Evolutionary conservation across 202 grass and related monocot genomes (phyloP), one percentile per base, ranked within the genome.

Genomic region (Setaria viridis): DNA sequence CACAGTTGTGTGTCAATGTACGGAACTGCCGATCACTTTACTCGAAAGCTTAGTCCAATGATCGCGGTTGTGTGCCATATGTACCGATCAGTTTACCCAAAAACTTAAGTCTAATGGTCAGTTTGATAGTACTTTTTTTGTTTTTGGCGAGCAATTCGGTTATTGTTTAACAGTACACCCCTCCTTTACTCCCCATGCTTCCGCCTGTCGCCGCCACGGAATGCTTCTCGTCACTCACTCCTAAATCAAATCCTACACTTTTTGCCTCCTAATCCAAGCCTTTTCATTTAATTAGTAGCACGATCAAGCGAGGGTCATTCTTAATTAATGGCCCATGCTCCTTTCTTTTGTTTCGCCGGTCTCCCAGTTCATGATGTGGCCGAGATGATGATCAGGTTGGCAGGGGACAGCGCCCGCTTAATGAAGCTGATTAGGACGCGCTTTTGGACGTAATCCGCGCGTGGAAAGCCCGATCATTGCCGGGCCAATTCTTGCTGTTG

Each of bases 231-330:
- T 60, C 10, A 54, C 14, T 49, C 11, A 2, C 2, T 58, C 19
- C 73, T 20, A 43, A 77, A 60, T 19, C 34, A 39, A 49, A 67
- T 7, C 19, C 82, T 17, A 9, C 37, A 48, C 33, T 46, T 25
- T 85, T 29, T 77, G 77, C 54, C 43, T 82, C 35, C 39, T 76
- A 60, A 76, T 77, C 78, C 43, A 78, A 75, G 29, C 12, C 39
- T 41, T 12, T 57, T 34, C 43, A 21, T 42, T 86, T 72, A 12
- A 32, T 16, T 15, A 11, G n/a, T 47, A 2, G 33, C 72, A 65
- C 57, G 21, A 20, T 79, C 66, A 49, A 42, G 17, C 13, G 47
- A 46, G n/a, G 37, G 77, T 54, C 43, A 57, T 55, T 79, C 0
- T 79, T 81, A 80, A 50, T 51, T 5, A 54, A 17, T 29, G 14